Evolutionary conservation across 108 stramenopile species (phyloP).

Genomic region (Skeletonema costatum): DNA sequence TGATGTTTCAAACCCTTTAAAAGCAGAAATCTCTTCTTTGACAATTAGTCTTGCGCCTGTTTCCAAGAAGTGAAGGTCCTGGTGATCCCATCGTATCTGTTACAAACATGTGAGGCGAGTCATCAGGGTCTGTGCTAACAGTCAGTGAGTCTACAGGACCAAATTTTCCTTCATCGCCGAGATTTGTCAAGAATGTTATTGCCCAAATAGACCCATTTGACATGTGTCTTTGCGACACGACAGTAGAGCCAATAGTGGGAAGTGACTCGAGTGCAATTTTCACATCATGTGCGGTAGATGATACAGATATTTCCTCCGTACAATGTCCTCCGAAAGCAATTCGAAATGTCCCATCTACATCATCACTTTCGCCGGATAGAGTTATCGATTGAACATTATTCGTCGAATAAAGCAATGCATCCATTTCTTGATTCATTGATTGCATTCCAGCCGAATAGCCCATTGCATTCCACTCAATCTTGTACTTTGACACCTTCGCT

Average conservation of each 20-base stretch:
- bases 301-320: slow-evolving; percentile 44
- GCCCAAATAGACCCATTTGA: slow-evolving; percentile 41
- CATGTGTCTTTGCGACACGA: slow-evolving; percentile 21
- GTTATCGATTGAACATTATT: slow-evolving; percentile 56
- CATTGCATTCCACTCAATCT: slow-evolving; percentile 59
- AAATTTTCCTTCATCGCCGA: slow-evolving; percentile 8
- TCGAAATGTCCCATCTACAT: slow-evolving; percentile 59
- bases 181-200: slow-evolving; percentile 43
- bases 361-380: slow-evolving; percentile 30
- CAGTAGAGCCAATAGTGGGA: slow-evolving; percentile 46
- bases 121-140: slow-evolving; percentile 28
- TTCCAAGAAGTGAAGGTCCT: slow-evolving; percentile 21
- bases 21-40: slow-evolving; percentile 33
- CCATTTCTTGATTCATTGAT: slow-evolving; percentile 6
- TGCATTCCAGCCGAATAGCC: slow-evolving; percentile 43
- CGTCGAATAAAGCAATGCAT: slow-evolving; percentile 22
- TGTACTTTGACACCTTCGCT: slow-evolving; percentile 51
- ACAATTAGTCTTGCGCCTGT: slow-evolving; percentile 30
- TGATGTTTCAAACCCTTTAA: slow-evolving; percentile 51
- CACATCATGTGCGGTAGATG: slow-evolving; percentile 37
- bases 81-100: slow-evolving; percentile 10
- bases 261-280: slow-evolving; percentile 67
- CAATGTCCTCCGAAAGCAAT: slow-evolving; percentile 51
- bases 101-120: slow-evolving; percentile 17
- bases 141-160: slow-evolving; percentile 37